A percentile compares a stretch with the other conserved stretches of the same genome.
phyloP scores from a whole-genome alignment of 1,284 basidiomycete genomes.

The Cutaneotrichosporon dermatis region DNA sequence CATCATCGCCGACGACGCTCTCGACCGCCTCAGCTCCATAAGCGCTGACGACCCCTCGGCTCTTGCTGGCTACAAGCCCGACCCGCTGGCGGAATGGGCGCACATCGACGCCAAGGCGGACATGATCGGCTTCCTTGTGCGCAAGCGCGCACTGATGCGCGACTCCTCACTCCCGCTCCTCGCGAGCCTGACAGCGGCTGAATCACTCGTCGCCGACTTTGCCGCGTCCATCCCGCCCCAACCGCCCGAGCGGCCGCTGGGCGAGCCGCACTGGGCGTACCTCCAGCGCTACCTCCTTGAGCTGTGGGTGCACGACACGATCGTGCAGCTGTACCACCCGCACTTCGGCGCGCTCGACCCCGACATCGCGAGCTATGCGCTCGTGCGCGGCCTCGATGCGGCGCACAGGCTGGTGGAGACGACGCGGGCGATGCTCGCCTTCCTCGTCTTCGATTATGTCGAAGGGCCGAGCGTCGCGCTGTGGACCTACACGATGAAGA shows the following conservation, averaged over 20 bases:
- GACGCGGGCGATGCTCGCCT: neutral
- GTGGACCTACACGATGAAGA: conserved; percentile 6
- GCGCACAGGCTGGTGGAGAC: neutral
- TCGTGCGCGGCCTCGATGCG: neutral
- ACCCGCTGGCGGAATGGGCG: neutral
- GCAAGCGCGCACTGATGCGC: neutral
- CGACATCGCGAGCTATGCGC: neutral
- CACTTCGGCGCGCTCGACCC: neutral
- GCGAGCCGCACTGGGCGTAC: conserved; percentile 4
- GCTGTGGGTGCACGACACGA: neutral
- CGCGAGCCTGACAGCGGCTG: neutral
- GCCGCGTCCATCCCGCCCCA: neutral
- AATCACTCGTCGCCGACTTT: neutral
- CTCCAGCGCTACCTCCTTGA: neutral
- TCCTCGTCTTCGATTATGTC: conserved; percentile 2
- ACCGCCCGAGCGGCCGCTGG: neutral
- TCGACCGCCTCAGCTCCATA: neutral
- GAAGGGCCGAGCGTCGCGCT: conserved; percentile 2
- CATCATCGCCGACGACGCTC: neutral
- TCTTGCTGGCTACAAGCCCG: too few species aligned
- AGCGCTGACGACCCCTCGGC: too few species aligned
- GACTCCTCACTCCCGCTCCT: neutral
- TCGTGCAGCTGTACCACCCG: conserved; percentile 1
- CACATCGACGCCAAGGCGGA: conserved; percentile 5
- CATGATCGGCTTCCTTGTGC: neutral